A percentile compares a stretch with the other conserved stretches of the same genome.
Evolutionary conservation across 139 green algal species (phyloP).

Genomic region (Astrephomene gubernaculifera): DNA sequence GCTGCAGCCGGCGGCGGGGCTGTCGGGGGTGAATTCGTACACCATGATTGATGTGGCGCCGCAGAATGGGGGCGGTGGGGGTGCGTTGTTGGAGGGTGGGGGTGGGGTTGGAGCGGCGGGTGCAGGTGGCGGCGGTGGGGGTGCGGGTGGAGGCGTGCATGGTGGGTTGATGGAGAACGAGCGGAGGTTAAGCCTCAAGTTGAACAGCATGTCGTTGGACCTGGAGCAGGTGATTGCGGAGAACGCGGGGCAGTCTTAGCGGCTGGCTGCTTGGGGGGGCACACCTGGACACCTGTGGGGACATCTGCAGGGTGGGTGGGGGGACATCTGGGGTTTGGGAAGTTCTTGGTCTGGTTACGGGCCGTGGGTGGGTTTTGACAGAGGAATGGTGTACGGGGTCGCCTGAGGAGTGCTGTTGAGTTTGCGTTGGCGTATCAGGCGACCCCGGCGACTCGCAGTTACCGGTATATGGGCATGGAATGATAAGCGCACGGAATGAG

Average conservation of each 20-base stretch:
- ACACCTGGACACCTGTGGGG: too few relatives aligned
- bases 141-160: background rate
- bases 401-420: too few relatives aligned
- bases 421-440: too few relatives aligned
- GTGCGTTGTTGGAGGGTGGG: background rate
- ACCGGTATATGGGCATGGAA: too few relatives aligned
- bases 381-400: too few relatives aligned
- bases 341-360: too few relatives aligned
- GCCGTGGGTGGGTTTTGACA: too few relatives aligned
- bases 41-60: conserved; percentile 33
- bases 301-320: too few relatives aligned
- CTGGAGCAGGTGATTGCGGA: conserved; percentile 3
- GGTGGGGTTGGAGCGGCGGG: background rate
- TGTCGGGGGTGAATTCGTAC: conserved; percentile 13
- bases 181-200: conserved; percentile 19
- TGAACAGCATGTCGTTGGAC: conserved; percentile 36
- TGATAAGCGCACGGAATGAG: too few relatives aligned
- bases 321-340: too few relatives aligned
- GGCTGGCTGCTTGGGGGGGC: too few relatives aligned
- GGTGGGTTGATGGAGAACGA: background rate
- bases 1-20: background rate
- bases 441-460: too few relatives aligned
- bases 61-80: background rate
- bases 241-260: background rate
- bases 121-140: background rate